Evolutionary conservation across 2,329 filamentous ascomycete genomes (phyloP).

Genomic region (Cercospora nicotianae): DNA sequence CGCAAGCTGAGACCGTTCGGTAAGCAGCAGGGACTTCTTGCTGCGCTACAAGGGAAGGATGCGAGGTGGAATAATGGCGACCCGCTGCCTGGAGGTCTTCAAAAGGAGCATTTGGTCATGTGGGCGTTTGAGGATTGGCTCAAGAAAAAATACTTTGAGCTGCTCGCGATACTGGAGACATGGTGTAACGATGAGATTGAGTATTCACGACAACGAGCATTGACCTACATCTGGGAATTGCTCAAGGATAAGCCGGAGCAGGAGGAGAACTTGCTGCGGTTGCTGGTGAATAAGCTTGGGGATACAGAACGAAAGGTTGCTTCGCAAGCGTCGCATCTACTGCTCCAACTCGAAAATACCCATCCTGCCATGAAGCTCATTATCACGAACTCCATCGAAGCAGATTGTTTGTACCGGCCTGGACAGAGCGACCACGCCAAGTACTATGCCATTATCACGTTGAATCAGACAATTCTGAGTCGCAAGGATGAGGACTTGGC

Average conservation of each 20-base stretch:
- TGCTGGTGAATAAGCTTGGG: constrained; percentile 94
- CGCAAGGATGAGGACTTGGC: constrained; percentile 78
- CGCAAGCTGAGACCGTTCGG: constrained; percentile 78
- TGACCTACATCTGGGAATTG: constrained; percentile 89
- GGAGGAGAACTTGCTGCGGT: constrained; percentile 85
- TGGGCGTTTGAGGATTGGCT: constrained; percentile 97
- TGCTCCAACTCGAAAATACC: constrained; percentile 84
- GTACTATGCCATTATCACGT: constrained; percentile 93
- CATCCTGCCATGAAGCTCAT: constrained; percentile 94
- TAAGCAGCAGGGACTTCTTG: constrained; percentile 73
- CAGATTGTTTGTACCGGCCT: constrained; percentile 81
- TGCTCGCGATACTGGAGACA: constrained; percentile 84
- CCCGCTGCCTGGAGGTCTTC: constrained; percentile 69
- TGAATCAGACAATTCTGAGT: constrained; percentile 94
- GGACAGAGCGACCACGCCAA: constrained; percentile 85
- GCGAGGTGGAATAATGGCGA: constrained; percentile 68
- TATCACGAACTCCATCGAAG: constrained; percentile 80
- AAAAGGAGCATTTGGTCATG: constrained; percentile 73
- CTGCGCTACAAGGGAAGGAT: constrained; percentile 64
- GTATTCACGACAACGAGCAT: constrained; percentile 81
- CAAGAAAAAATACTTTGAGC: constrained; percentile 89
- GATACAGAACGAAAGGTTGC: constrained; percentile 95
- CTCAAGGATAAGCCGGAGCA: constrained; percentile 96
- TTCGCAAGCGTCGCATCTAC: constrained; percentile 85
- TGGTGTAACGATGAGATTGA: constrained; percentile 97